Conservation (phyloP, 176 grass and related monocot genomes). For the Aegilops bicornis region DNA sequence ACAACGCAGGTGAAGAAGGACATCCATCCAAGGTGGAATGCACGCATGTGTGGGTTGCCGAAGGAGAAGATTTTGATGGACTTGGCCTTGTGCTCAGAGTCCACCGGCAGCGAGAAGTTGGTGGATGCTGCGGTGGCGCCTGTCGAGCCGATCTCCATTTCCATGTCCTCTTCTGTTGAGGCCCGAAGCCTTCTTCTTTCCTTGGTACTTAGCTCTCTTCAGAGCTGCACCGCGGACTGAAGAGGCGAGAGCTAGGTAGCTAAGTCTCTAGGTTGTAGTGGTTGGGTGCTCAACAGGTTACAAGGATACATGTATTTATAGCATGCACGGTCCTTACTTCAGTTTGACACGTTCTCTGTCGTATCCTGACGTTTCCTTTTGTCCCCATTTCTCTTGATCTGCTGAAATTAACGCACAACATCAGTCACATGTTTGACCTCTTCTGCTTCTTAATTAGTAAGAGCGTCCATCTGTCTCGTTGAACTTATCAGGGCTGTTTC, state of each 20-base stretch:
- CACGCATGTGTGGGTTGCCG: neutral
- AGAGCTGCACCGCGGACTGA: neutral
- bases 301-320: slow-evolving; percentile 3
- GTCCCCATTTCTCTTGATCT: neutral
- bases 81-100: neutral
- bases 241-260: neutral
- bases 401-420: neutral
- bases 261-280: neutral
- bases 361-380: neutral
- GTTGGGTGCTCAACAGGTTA: neutral
- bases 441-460: neutral
- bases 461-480: neutral
- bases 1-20: neutral
- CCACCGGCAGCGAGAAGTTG: neutral
- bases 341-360: neutral
- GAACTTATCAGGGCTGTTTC: neutral
- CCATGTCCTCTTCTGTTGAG: neutral
- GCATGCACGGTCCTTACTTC: neutral
- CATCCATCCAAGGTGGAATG: neutral
- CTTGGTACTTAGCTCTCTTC: neutral
- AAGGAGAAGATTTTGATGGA: neutral
- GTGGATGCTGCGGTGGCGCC: neutral
- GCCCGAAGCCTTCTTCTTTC: neutral
- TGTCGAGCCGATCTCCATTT: neutral
- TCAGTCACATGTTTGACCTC: neutral